Evolutionary conservation across 306 rosid genomes (phyloP).

Genomic region (Styphnolobium japonicum): DNA sequence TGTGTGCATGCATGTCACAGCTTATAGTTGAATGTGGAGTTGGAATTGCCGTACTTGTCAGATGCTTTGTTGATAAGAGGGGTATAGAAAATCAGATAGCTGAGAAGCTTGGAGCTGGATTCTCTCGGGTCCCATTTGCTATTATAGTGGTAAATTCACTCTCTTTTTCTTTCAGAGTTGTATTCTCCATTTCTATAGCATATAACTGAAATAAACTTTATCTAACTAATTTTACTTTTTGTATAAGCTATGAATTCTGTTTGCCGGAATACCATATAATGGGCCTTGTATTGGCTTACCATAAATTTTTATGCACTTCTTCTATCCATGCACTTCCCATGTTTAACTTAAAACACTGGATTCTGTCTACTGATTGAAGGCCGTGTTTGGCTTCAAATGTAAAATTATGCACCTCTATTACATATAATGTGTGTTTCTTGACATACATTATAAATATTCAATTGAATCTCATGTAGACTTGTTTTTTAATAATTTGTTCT

Average conservation of each 20-base stretch:
- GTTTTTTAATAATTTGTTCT: neutral
- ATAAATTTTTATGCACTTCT: neutral
- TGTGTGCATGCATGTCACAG: constrained; percentile 35
- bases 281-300: neutral
- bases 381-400: neutral
- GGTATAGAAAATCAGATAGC: constrained; percentile 62
- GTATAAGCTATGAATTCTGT: neutral
- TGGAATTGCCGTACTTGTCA: constrained; percentile 72
- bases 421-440: neutral
- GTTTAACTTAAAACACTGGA: neutral
- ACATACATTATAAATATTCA: neutral
- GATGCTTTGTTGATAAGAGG: constrained; percentile 77
- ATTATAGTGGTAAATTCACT: constrained; percentile 60
- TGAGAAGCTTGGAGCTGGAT: constrained; percentile 77
- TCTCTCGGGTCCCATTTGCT: constrained; percentile 67
- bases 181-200: neutral
- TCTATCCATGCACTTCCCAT: neutral
- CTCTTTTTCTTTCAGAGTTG: constrained; percentile 6
- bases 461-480: neutral
- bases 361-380: constrained; percentile 2
- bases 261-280: neutral
- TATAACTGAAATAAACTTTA: constrained; percentile 5
- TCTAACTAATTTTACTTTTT: neutral
- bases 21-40: constrained; percentile 75
- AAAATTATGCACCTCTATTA: neutral